Conservation (phyloP, 176 grass and related monocot species). For the barley (Hordeum vulgare) region DNA sequence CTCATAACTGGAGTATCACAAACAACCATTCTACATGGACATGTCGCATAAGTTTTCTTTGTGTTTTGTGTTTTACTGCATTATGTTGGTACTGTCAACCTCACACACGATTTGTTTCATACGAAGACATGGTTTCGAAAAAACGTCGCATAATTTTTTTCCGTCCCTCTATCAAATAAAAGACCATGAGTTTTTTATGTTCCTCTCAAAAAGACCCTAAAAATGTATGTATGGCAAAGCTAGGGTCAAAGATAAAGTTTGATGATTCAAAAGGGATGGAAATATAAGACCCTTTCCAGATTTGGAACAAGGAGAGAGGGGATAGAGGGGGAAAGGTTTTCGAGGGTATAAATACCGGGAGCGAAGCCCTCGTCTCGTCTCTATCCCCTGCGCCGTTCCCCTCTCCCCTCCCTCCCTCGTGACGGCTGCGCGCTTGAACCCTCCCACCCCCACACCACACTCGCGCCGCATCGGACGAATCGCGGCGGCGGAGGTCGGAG, state of each 20-base stretch:
- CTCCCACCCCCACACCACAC: background rate
- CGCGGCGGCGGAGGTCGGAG: background rate
- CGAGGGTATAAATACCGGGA: background rate
- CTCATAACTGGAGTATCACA: too few species aligned
- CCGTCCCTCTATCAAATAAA: background rate
- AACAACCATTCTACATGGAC: too few species aligned
- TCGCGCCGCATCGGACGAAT: background rate
- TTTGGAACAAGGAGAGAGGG: background rate
- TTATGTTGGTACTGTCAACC: too few species aligned
- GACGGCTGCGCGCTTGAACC: slow-evolving; percentile 9
- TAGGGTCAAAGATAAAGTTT: background rate
- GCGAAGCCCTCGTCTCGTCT: background rate
- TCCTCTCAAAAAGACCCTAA: background rate
- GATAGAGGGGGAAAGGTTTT: background rate
- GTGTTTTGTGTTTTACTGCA: too few species aligned
- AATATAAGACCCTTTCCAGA: background rate
- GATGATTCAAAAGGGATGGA: background rate
- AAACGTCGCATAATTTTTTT: too few species aligned
- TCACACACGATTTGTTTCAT: too few species aligned
- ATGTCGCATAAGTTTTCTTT: too few species aligned
- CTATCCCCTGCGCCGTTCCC: slow-evolving; percentile 16
- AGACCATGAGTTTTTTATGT: background rate
- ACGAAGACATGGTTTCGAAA: too few species aligned
- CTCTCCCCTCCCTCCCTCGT: background rate
- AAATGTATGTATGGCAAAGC: rapidly evolving